phyloP scores from a whole-genome alignment of 2,329 filamentous ascomycete species.

The Neofusicoccum ribis region DNA sequence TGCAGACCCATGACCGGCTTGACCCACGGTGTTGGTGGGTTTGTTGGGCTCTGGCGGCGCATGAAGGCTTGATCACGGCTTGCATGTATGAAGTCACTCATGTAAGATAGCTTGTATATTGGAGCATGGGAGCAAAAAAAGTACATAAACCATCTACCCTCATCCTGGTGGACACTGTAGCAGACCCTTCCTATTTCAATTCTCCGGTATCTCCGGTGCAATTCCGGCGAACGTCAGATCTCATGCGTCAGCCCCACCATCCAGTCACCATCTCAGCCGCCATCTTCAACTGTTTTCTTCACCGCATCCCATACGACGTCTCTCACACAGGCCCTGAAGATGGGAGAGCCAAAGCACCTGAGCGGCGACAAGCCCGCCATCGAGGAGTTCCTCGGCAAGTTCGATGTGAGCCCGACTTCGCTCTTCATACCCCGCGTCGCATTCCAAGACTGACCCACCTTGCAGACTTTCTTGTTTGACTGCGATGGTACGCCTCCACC shows the following conservation, averaged over 20 bases:
- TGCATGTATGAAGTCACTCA: not conserved
- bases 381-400: slow-evolving; percentile 80
- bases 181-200: not conserved
- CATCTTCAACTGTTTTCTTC: slow-evolving; percentile 1
- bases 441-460: slow-evolving; percentile 25
- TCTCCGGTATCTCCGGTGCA: slow-evolving; percentile 12
- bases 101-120: not conserved
- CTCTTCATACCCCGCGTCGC: not conserved
- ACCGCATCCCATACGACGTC: not conserved
- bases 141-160: not conserved
- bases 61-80: slow-evolving; percentile 26
- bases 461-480: slow-evolving; percentile 86
- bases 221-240: slow-evolving; percentile 4
- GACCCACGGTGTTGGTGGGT: slow-evolving; percentile 37
- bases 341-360: slow-evolving; percentile 58
- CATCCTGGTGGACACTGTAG: not conserved
- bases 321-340: slow-evolving; percentile 15
- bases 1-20: slow-evolving; percentile 32
- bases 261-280: slow-evolving; percentile 2
- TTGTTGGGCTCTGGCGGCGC: slow-evolving; percentile 38
- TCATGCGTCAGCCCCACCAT: slow-evolving; percentile 9
- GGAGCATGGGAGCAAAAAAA: not conserved
- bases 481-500: slow-evolving; percentile 74
- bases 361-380: slow-evolving; percentile 78
- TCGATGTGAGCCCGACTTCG: slow-evolving; percentile 70